phyloP scores from a whole-genome alignment of 768 basidiomycete species.

The Tubosaeta sp. region DNA sequence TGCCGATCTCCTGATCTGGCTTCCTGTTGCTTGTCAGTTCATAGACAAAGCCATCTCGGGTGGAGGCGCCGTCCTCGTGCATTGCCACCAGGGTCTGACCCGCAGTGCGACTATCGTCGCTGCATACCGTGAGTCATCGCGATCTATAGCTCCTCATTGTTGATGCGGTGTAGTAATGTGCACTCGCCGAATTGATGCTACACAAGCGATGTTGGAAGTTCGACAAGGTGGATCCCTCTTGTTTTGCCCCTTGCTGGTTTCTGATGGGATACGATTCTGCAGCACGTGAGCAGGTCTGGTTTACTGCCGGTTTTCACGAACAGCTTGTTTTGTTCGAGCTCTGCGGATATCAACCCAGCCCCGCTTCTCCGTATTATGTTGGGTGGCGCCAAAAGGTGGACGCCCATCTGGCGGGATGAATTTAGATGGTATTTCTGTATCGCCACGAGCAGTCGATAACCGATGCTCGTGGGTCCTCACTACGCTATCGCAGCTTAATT shows the following conservation, averaged over 20 bases:
- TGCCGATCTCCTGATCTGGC: constrained; percentile 61
- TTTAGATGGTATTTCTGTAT: constrained; percentile 5
- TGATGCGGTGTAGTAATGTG: constrained; percentile 55
- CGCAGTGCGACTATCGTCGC: constrained; percentile 68
- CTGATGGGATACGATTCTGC: constrained; percentile 2
- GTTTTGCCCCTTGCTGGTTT: constrained; percentile 1
- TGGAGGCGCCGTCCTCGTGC: constrained; percentile 63
- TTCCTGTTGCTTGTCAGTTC: constrained; percentile 63
- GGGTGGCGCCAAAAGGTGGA: constrained; percentile 61
- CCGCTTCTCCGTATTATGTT: constrained; percentile 57
- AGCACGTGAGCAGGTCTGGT: constrained; percentile 79
- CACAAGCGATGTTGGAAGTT: constrained; percentile 57
- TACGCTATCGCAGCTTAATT: constrained; percentile 17
- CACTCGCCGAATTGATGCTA: constrained; percentile 49
- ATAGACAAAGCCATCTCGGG: constrained; percentile 56
- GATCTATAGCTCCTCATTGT: constrained; percentile 2
- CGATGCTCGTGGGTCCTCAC: constrained; percentile 9
- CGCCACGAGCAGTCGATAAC: constrained; percentile 3
- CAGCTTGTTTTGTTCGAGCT: constrained; percentile 74
- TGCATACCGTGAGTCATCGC: constrained; percentile 59
- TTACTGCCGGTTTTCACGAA: constrained; percentile 74
- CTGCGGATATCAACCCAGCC: constrained; percentile 61
- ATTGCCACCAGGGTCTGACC: constrained; percentile 63
- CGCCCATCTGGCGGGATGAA: constrained; percentile 38
- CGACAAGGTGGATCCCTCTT: constrained; percentile 45